phyloP scores from a whole-genome alignment of 306 rosid species.

The Casuarina cunninghamiana region DNA sequence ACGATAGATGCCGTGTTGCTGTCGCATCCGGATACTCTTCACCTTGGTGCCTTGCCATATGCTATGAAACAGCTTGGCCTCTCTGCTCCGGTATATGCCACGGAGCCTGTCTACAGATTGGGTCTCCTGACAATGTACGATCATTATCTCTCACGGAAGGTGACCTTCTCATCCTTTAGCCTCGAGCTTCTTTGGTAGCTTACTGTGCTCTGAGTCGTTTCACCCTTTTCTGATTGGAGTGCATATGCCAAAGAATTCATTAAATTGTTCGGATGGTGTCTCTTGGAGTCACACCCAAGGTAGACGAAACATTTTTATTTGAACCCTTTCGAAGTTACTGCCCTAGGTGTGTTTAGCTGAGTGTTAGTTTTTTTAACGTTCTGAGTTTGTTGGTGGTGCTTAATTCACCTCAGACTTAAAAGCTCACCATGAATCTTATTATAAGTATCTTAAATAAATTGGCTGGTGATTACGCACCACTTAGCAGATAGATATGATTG shows the following conservation, averaged over 20 bases:
- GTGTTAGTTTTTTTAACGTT: neutral
- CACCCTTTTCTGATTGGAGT: neutral
- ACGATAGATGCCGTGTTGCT: constrained; percentile 81
- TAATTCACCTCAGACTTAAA: neutral
- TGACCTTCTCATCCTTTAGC: constrained; percentile 27
- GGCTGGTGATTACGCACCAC: neutral
- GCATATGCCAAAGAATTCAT: neutral
- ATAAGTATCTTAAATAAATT: neutral
- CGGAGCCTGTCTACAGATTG: constrained; percentile 84
- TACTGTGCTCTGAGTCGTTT: neutral
- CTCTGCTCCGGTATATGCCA: constrained; percentile 72
- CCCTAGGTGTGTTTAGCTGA: neutral
- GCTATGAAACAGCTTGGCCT: constrained; percentile 87
- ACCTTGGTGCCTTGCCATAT: constrained; percentile 91
- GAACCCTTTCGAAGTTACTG: neutral
- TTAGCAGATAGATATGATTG: neutral
- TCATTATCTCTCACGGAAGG: constrained; percentile 85
- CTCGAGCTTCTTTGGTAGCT: neutral
- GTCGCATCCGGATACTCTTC: constrained; percentile 89
- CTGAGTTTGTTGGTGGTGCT: neutral
- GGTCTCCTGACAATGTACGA: constrained; percentile 98
- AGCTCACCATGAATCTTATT: neutral
- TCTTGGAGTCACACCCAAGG: neutral
- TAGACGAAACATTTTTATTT: no score
- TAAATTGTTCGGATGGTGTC: neutral